Base-by-base conservation (phyloP, 495 filamentous ascomycete genomes). In the Penicillium bovifimosum region DNA sequence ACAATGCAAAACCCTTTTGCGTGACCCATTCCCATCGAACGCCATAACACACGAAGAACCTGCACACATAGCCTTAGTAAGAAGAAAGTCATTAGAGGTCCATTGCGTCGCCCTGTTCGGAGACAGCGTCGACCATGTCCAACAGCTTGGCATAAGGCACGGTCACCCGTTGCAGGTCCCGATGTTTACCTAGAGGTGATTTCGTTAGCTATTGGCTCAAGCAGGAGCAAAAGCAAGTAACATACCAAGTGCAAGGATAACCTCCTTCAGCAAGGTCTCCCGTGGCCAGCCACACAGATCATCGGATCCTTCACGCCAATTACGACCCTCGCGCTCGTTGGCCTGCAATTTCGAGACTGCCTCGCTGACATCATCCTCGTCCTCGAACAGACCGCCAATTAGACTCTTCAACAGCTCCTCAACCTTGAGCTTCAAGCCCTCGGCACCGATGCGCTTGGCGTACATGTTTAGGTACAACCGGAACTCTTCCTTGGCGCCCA, bases 391-490 rank as follows among this genome's bases (percentile, higher is more conserved):
- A 3, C 86, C 85, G 11, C 93, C 91, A 18, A 92, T 72, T 41
- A 98, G 68, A 31, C 82, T 84, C 52, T 86, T 84, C 29, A 96
- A 69, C 7, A 99, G 68, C 74, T 97, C 95, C 60, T 96, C 93
- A 1, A 96, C 89, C 69, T 97, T 99, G 33, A 77, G 75, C 59
- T 84, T 83, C 55, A 90, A 68, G 0, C 91, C 91, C 63, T 99
- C 95, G 0, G 88, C 88, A 1, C 95, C 93, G 26, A 99, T 81
- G 3, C 95, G 82, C 71, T 95, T 96, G 2, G 88, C 92, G 58
- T 97, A 99, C 89, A 97, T 97, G 56, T 89, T 84, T 6, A 97
- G 69, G 61, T 96, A 96, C 2, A 95, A 73, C 50, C 87, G 79
- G 71, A 96, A 97, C 63, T 97, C 93, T 33, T 96, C 91, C 56